phyloP scores from a whole-genome alignment of 805 yeast species.

The Clavispora asparagi region DNA sequence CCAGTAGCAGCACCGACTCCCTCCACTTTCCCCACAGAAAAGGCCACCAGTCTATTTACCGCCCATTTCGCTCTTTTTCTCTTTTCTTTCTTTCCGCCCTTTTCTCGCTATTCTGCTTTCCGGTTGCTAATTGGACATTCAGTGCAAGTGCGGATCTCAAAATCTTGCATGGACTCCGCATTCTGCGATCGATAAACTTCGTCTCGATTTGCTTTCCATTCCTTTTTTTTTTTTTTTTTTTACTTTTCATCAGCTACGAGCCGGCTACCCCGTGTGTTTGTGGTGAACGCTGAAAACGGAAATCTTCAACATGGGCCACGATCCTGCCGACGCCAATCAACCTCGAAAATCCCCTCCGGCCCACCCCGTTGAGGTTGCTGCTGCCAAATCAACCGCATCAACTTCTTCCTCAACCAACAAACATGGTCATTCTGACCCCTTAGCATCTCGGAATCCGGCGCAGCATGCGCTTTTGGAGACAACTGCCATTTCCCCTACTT shows the following conservation, averaged over 20 bases:
- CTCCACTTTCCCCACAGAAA: too few species aligned
- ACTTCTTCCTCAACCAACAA: too few species aligned
- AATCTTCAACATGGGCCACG: neutral
- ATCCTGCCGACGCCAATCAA: neutral
- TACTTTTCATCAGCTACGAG: neutral
- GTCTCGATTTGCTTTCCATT: neutral
- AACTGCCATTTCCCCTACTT: neutral
- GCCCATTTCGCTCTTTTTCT: neutral
- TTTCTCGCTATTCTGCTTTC: neutral
- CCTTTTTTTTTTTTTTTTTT: neutral
- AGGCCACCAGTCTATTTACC: neutral
- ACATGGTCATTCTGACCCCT: neutral
- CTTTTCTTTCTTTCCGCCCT: neutral
- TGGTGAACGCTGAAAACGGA: neutral
- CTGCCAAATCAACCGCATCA: too few species aligned
- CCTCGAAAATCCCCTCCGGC: neutral
- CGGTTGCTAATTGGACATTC: neutral
- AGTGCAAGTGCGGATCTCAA: neutral
- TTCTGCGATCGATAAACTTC: neutral
- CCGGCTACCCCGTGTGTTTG: neutral
- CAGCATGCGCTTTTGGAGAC: neutral
- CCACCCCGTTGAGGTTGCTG: too few species aligned
- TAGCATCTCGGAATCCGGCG: neutral
- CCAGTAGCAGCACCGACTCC: too few species aligned
- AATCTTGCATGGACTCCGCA: neutral